Evolutionary conservation across 192 early-diverging fungal species (phyloP), one percentile per base, ranked within the genome.

Genomic region (Podila verticillata): DNA sequence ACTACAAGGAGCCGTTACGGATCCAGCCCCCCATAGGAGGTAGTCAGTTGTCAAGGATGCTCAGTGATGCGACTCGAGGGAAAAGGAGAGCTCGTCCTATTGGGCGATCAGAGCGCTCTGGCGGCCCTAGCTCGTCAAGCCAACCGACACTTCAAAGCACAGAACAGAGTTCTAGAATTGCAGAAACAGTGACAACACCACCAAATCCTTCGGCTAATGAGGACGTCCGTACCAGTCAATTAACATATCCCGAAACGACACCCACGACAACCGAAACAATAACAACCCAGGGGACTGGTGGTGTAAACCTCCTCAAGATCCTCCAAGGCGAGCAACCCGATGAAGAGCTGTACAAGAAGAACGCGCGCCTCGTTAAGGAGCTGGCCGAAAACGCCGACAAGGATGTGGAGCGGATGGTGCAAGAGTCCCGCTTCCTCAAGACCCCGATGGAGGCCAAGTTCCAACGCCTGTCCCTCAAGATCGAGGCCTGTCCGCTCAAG

Each of bases 361-460:
- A 66, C 7, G 32, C 19, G 22, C 32, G 12, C 19, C 60, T 67
- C n/a, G 31, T 67, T 10, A n/a, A 30, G 24, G 39, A 72, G 2
- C 47, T 58, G 24, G 51, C 47, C 6, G 54, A 66, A 29, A 59
- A 69, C 12, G 61, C 63, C 5, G 58, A 36, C 20, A 56, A 61
- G 26, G 58, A 65, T 26, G 34, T 47, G 17, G 66, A 68, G 22
- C 32, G 34, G 0, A 32, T 19, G 15, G 29, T 79, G 29, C 34
- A 31, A 35, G 51, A 54, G 24, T 54, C 51, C 51, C 51, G 51
- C 0, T 32, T 31, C 13, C 22, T 60, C 30, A 61, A 48, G 20
- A 72, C 77, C 10, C 17, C 34, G 9, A 12, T 80, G 7, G 77
- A 80, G 56, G 26, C 39, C 1, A 68, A 48, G 3, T 80, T 80